Conservation (phyloP, 495 filamentous ascomycete species). For the Penicillium mononematosum region DNA sequence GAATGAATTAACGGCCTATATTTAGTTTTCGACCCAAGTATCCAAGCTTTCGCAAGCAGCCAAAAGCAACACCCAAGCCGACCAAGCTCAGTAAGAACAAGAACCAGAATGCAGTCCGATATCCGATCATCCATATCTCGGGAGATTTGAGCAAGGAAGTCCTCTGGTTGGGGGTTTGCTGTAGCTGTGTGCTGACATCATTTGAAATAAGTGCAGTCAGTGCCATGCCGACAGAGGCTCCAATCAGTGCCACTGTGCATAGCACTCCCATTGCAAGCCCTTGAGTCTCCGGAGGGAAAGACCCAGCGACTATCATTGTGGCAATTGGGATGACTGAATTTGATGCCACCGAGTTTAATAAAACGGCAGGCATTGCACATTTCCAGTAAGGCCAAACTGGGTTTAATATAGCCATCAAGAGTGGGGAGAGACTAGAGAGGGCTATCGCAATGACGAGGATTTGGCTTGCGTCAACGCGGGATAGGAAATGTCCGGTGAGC, state of each 20-base stretch:
- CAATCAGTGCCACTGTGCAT: conserved; percentile 57
- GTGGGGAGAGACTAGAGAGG: conserved; percentile 18
- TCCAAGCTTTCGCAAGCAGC: conserved; percentile 39
- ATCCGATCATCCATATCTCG: conserved; percentile 48
- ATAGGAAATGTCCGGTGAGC: conserved; percentile 21
- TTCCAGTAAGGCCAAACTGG: conserved; percentile 28
- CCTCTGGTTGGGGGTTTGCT: neutral
- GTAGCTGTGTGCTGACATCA: conserved; percentile 31
- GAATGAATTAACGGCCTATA: neutral
- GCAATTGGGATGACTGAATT: conserved; percentile 54
- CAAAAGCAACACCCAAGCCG: conserved; percentile 12
- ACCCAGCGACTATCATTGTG: conserved; percentile 47
- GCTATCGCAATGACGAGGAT: conserved; percentile 21
- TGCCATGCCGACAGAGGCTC: conserved; percentile 53
- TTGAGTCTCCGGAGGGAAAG: conserved; percentile 23
- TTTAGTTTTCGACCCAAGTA: conserved; percentile 50
- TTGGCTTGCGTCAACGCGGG: conserved; percentile 19
- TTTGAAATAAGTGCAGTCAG: conserved; percentile 49
- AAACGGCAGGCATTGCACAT: conserved; percentile 24
- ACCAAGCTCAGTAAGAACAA: conserved; percentile 36
- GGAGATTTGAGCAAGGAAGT: conserved; percentile 5
- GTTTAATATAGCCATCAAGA: conserved; percentile 32
- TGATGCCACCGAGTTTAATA: conserved; percentile 37
- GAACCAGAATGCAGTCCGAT: conserved; percentile 53
- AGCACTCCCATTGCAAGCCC: conserved; percentile 59